These are phyloP conservation scores for Rhododendron kiyosumense DNA, from an alignment of 148 eudicot genomes.

Conservation along the genomic window DNA sequence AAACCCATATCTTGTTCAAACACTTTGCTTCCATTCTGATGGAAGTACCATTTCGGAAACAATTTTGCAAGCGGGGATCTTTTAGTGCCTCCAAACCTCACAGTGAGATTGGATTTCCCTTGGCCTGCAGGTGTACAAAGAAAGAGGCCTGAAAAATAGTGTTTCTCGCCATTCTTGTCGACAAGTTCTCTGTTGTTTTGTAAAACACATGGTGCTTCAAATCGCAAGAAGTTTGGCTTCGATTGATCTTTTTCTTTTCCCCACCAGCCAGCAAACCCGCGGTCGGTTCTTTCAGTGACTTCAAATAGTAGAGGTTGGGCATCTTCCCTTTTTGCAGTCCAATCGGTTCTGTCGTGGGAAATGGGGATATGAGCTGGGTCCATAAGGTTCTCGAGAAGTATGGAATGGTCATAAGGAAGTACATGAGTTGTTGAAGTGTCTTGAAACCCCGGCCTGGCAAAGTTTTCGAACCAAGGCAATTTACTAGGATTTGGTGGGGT, in stretches of 20 bases:
- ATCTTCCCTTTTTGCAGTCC: constrained; percentile 90
- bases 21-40: constrained; percentile 89
- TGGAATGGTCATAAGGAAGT: constrained; percentile 95
- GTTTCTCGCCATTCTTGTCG: constrained; percentile 54
- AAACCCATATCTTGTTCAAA: constrained; percentile 99
- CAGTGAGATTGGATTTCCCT: constrained; percentile 91
- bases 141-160: constrained; percentile 76
- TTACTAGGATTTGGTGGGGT: constrained; percentile 60
- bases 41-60: constrained; percentile 82
- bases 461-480: constrained; percentile 89
- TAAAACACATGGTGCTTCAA: constrained; percentile 86
- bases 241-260: constrained; percentile 58
- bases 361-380: constrained; percentile 97
- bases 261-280: constrained; percentile 96
- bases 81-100: constrained; percentile 73
- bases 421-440: constrained; percentile 83
- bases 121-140: constrained; percentile 90
- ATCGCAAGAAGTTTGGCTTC: constrained; percentile 56
- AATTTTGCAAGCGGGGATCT: constrained; percentile 49
- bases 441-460: constrained; percentile 68
- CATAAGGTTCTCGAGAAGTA: constrained; percentile 95
- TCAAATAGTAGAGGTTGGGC: constrained; percentile 70
- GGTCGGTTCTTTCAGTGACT: constrained; percentile 67
- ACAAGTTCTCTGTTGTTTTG: constrained; percentile 75
- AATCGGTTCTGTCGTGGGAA: constrained; percentile 90